Evolutionary conservation across 768 basidiomycete genomes (phyloP).

Genomic region (Mycena crocata): DNA sequence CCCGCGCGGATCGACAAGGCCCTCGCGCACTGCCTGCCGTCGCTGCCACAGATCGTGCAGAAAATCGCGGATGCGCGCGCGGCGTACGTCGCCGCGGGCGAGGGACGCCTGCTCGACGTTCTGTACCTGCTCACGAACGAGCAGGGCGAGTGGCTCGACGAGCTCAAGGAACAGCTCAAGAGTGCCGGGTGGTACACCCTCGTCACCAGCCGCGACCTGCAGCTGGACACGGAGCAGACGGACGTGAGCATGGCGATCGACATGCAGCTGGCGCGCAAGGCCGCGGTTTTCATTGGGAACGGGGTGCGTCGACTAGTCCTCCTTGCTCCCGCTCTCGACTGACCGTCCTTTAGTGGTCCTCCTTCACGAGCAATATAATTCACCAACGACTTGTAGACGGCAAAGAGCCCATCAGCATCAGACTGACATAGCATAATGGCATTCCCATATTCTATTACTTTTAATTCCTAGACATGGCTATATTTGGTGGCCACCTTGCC

Average conservation of each 20-base stretch:
- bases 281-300: slow-evolving; percentile 56
- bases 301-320: slow-evolving; percentile 45
- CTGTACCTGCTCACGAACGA: slow-evolving; percentile 50
- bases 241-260: slow-evolving; percentile 53
- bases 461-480: no score
- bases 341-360: slow-evolving; percentile 34
- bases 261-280: slow-evolving; percentile 52
- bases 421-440: slow-evolving; percentile 20
- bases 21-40: slow-evolving; percentile 43
- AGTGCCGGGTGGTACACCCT: slow-evolving; percentile 49
- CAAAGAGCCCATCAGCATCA: slow-evolving; percentile 14
- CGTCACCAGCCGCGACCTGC: slow-evolving; percentile 46
- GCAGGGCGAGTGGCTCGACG: slow-evolving; percentile 44
- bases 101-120: slow-evolving; percentile 11
- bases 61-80: slow-evolving; percentile 31
- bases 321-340: slow-evolving; percentile 10
- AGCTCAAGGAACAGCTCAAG: slow-evolving; percentile 42
- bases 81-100: slow-evolving; percentile 18
- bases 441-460: no score
- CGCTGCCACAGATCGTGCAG: slow-evolving; percentile 30
- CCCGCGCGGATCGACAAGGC: slow-evolving; percentile 13
- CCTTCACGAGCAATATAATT: slow-evolving; percentile 39
- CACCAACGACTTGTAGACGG: slow-evolving; percentile 37
- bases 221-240: slow-evolving; percentile 46
- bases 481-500: no score